Evolutionary conservation across 768 basidiomycete genomes (phyloP).

Genomic region (Daedaleopsis nitida): DNA sequence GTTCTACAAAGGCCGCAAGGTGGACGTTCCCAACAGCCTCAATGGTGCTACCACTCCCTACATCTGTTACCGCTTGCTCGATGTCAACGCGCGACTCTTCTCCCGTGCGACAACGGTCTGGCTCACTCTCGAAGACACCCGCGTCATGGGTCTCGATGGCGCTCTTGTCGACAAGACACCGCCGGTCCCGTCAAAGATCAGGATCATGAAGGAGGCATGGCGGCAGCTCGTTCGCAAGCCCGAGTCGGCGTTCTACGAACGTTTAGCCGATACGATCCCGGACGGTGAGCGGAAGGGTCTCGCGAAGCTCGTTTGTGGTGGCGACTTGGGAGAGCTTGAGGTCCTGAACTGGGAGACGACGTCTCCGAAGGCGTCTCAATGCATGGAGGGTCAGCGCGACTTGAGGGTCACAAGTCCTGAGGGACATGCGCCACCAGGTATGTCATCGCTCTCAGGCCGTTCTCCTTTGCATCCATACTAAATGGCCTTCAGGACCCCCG

Average conservation of each 20-base stretch:
- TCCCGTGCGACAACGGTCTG: conserved; percentile 17
- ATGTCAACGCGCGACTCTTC: conserved; percentile 11
- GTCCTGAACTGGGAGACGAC: conserved; percentile 6
- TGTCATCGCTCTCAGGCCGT: neutral
- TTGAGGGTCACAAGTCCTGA: neutral
- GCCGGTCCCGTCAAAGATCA: neutral
- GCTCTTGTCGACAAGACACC: neutral
- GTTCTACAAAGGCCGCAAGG: conserved; percentile 1
- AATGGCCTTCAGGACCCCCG: neutral
- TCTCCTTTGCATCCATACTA: neutral
- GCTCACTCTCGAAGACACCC: conserved; percentile 14
- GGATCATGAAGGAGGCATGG: conserved; percentile 21
- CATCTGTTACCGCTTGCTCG: neutral
- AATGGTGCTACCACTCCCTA: neutral
- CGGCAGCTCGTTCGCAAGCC: conserved; percentile 4
- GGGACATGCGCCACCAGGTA: no score
- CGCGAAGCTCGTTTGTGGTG: conserved; percentile 8
- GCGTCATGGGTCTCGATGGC: neutral
- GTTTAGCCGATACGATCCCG: neutral
- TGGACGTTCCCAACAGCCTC: conserved; percentile 2
- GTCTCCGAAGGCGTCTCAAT: neutral
- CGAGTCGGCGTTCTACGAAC: conserved; percentile 9
- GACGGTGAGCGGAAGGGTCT: neutral
- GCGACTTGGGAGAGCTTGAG: conserved; percentile 7
- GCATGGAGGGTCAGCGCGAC: neutral